A percentile compares a stretch with the other conserved stretches of the same genome.
phyloP scores from a whole-genome alignment of 2,329 filamentous ascomycete species.

The Trichoderma harzianum region DNA sequence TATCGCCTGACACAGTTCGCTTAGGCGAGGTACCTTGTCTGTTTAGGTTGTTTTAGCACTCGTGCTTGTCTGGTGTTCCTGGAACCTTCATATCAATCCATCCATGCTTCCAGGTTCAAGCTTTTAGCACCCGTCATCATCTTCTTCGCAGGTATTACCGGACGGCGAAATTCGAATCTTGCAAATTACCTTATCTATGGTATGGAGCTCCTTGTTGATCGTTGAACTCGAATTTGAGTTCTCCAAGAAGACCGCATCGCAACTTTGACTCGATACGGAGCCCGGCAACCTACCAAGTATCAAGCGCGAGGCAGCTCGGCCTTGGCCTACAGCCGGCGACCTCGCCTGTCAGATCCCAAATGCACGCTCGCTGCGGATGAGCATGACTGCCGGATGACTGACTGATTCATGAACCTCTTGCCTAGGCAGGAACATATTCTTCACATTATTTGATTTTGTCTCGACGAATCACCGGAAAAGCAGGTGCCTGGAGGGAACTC shows the following conservation, averaged over 20 bases:
- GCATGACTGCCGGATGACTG: not conserved
- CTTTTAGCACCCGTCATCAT: not conserved
- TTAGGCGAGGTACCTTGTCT: not conserved
- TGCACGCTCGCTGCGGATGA: slow-evolving; percentile 1
- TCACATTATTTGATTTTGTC: not conserved
- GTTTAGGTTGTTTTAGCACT: not conserved
- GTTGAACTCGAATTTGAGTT: not conserved
- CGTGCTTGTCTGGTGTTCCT: not conserved
- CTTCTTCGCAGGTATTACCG: not conserved
- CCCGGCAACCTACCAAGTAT: not conserved
- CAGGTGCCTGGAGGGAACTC: slow-evolving; percentile 6
- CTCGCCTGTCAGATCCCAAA: not conserved
- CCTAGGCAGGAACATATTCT: not conserved
- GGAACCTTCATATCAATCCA: not conserved
- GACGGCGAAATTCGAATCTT: not conserved
- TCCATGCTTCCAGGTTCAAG: not conserved
- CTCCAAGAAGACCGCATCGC: not conserved
- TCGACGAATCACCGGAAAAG: not conserved
- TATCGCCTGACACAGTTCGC: not conserved
- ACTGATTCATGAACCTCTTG: not conserved
- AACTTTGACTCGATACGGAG: not conserved
- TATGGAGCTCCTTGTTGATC: not conserved
- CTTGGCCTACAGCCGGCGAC: not conserved
- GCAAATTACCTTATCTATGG: not conserved
- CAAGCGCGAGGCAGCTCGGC: not conserved